Percentiles rank a stretch among this genome's conserved stretches.
phyloP scores from a whole-genome alignment of 2,329 filamentous ascomycete genomes.

The Trichoderma sp. region DNA sequence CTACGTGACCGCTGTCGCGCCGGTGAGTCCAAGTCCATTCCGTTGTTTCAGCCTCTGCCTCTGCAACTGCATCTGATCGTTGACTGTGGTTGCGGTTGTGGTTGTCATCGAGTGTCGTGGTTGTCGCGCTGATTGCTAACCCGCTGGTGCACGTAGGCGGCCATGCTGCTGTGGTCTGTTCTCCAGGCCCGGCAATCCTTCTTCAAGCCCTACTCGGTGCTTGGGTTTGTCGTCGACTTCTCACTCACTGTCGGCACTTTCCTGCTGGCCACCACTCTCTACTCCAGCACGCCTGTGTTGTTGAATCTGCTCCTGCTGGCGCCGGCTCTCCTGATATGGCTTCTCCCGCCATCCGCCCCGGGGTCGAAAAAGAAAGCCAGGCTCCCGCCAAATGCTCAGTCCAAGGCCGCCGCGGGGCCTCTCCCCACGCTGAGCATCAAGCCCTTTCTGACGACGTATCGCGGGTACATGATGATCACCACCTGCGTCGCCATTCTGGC shows the following conservation, averaged over 20 bases:
- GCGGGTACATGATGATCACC: slow-evolving; percentile 85
- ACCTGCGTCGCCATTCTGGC: slow-evolving; percentile 94
- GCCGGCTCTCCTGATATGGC: slow-evolving; percentile 67
- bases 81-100: not conserved
- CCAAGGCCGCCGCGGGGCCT: slow-evolving; percentile 37
- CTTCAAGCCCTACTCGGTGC: slow-evolving; percentile 72
- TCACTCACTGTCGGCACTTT: slow-evolving; percentile 82
- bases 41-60: no score
- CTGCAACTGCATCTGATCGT: not conserved
- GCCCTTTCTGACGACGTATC: slow-evolving; percentile 89
- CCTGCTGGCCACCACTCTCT: slow-evolving; percentile 83
- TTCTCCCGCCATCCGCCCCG: slow-evolving; percentile 46
- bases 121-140: not conserved
- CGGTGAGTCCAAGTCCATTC: slow-evolving; percentile 56
- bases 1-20: slow-evolving; percentile 78
- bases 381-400: slow-evolving; percentile 47
- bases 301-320: slow-evolving; percentile 74
- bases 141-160: slow-evolving; percentile 57
- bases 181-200: slow-evolving; percentile 82
- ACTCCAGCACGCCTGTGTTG: slow-evolving; percentile 72
- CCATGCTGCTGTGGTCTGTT: slow-evolving; percentile 83
- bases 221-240: slow-evolving; percentile 77
- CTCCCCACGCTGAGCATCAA: slow-evolving; percentile 69
- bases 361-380: slow-evolving; percentile 50
- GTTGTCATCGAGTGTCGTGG: no score